Evolutionary conservation across 805 yeast genomes (phyloP).

Genomic region (Zygosaccharomyces bailii): DNA sequence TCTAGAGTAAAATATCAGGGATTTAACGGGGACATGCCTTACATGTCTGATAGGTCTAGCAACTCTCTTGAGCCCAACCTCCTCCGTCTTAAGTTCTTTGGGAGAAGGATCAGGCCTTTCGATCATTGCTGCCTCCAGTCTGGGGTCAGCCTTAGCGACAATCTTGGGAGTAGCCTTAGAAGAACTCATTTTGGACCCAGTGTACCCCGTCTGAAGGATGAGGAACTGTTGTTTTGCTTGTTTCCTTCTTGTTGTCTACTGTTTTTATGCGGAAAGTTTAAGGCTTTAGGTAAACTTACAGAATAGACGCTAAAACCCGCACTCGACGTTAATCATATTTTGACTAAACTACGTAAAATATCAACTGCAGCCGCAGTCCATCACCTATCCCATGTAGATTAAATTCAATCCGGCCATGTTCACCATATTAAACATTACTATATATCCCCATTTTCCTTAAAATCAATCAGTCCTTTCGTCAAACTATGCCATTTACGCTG

Average conservation of each 20-base stretch:
- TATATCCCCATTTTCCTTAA: background rate
- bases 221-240: background rate
- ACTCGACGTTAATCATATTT: background rate
- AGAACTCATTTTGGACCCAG: background rate
- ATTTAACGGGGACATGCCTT: constrained; percentile 48
- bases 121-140: constrained; percentile 18
- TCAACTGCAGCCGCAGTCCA: background rate
- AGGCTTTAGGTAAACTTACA: background rate
- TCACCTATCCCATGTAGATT: background rate
- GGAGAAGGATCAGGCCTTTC: constrained; percentile 27
- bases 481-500: constrained; percentile 9
- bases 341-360: background rate
- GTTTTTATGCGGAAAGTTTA: background rate
- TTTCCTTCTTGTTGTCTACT: background rate
- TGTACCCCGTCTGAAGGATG: background rate
- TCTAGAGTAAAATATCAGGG: constrained; percentile 41
- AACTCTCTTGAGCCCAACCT: constrained; percentile 35
- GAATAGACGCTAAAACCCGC: background rate
- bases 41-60: constrained; percentile 51
- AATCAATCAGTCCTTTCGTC: background rate
- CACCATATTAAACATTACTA: background rate
- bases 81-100: constrained; percentile 25
- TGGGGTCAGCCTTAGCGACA: constrained; percentile 24
- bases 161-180: constrained; percentile 8
- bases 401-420: background rate